These are phyloP conservation scores for Discostella pseudostelligera DNA, from an alignment of 108 stramenopile genomes.

Conservation along the genomic window DNA sequence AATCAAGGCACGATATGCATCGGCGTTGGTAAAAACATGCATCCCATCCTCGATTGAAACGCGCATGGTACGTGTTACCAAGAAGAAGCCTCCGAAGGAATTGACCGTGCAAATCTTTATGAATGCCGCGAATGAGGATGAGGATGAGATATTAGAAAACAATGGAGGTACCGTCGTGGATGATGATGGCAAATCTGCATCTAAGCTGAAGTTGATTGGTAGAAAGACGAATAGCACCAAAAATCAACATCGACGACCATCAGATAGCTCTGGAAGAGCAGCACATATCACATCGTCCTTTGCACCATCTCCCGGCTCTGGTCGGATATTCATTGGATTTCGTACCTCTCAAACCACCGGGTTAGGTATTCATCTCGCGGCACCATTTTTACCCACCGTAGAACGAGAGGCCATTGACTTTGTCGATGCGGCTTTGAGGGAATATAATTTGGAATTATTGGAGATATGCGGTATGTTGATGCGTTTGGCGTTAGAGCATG, in stretches of 20 bases:
- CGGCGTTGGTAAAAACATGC: slow-evolving; percentile 62
- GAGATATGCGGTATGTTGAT: slow-evolving; percentile 67
- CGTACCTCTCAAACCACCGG: slow-evolving; percentile 82
- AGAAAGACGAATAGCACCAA: too few relatives aligned
- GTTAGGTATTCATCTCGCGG: slow-evolving; percentile 67
- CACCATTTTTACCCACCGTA: slow-evolving; percentile 82
- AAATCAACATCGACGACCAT: not conserved
- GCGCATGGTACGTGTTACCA: slow-evolving; percentile 83
- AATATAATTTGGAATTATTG: slow-evolving; percentile 70
- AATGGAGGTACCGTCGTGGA: too few relatives aligned
- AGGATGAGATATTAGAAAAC: not conserved
- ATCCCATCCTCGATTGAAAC: slow-evolving; percentile 59
- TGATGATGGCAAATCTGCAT: too few relatives aligned
- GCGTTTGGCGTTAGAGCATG: slow-evolving; percentile 63
- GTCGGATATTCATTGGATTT: slow-evolving; percentile 81
- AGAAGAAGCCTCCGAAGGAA: slow-evolving; percentile 74
- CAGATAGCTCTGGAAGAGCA: slow-evolving; percentile 5
- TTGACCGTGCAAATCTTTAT: slow-evolving; percentile 68
- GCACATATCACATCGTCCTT: slow-evolving; percentile 57
- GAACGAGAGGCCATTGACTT: slow-evolving; percentile 84
- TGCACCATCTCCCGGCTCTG: slow-evolving; percentile 57
- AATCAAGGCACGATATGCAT: slow-evolving; percentile 66
- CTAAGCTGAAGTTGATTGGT: not conserved
- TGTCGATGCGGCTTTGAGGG: slow-evolving; percentile 66
- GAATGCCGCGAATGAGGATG: slow-evolving; percentile 47